Percentiles rank a stretch among this genome's conserved stretches.
Conservation (phyloP, 768 basidiomycete species). For the Albatrellus ellisii region DNA sequence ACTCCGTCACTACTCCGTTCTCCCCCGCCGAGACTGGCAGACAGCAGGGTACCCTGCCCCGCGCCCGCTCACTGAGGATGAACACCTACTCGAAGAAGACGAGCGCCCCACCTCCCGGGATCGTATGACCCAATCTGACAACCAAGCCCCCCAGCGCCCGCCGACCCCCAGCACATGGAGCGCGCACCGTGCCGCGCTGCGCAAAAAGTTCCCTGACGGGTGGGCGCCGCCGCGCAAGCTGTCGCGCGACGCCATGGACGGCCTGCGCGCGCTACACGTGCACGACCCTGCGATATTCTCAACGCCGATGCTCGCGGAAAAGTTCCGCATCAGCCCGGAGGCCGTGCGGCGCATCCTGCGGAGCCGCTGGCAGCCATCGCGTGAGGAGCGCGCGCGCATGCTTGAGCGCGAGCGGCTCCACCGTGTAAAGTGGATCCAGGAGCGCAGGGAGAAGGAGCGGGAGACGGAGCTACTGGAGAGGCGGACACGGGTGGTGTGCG, state of each 20-base stretch:
- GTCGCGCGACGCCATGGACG: slow-evolving; percentile 38
- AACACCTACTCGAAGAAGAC: background rate
- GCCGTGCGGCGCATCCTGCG: slow-evolving; percentile 36
- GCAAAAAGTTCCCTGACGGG: slow-evolving; percentile 23
- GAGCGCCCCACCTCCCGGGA: slow-evolving; percentile 7
- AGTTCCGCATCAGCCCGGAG: slow-evolving; percentile 38
- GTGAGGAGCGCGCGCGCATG: slow-evolving; percentile 20
- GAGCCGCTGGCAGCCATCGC: slow-evolving; percentile 28
- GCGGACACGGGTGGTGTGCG: background rate
- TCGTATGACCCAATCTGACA: slow-evolving; percentile 10
- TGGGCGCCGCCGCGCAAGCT: slow-evolving; percentile 43
- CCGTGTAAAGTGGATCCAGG: slow-evolving; percentile 13
- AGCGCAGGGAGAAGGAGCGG: slow-evolving; percentile 12
- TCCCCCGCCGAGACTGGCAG: slow-evolving; percentile 9
- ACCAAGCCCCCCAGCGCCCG: slow-evolving; percentile 2
- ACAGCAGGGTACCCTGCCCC: slow-evolving; percentile 4
- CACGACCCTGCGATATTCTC: slow-evolving; percentile 29
- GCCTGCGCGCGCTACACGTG: slow-evolving; percentile 29
- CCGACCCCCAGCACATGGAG: slow-evolving; percentile 17
- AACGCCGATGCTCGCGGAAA: slow-evolving; percentile 28
- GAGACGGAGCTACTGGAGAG: too few species aligned
- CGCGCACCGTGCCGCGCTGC: slow-evolving; percentile 22
- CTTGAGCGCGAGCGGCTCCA: slow-evolving; percentile 18
- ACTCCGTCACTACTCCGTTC: background rate
- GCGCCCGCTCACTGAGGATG: slow-evolving; percentile 4